Percentiles rank a stretch among this genome's conserved stretches.
Conservation (phyloP, 2,329 filamentous ascomycete species). For the Hypoxylon sp. region DNA sequence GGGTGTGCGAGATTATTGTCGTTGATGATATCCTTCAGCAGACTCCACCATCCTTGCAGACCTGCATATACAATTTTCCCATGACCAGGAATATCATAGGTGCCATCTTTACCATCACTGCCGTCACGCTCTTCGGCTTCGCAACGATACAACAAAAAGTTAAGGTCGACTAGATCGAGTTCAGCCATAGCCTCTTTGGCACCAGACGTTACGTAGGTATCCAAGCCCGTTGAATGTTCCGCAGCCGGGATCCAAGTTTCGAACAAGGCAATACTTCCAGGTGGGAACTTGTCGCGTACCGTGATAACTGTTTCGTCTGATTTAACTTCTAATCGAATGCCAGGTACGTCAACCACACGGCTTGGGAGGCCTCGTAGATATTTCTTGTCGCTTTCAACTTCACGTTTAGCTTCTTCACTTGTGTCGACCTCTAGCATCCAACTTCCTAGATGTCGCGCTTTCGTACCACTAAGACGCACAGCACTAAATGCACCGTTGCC, state of each 20-base stretch:
- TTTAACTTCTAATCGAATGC: constrained; percentile 79
- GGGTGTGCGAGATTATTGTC: constrained; percentile 95
- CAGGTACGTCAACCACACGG: constrained; percentile 79
- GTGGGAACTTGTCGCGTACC: constrained; percentile 86
- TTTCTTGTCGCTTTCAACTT: constrained; percentile 76
- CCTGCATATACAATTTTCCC: constrained; percentile 93
- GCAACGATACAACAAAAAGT: constrained; percentile 91
- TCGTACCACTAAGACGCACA: constrained; percentile 85
- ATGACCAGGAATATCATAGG: constrained; percentile 86
- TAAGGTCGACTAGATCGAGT: constrained; percentile 85
- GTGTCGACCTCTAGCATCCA: constrained; percentile 93
- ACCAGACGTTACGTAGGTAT: constrained; percentile 87
- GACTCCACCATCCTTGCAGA: constrained; percentile 98
- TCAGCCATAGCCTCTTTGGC: constrained; percentile 83
- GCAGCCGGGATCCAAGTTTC: constrained; percentile 95
- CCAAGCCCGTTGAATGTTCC: constrained; percentile 86
- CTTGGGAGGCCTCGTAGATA: constrained; percentile 87
- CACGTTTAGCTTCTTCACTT: constrained; percentile 76
- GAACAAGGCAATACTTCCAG: constrained; percentile 93
- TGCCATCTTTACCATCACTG: constrained; percentile 85
- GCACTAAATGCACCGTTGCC: constrained; percentile 85
- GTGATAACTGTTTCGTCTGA: constrained; percentile 83
- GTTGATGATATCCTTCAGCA: constrained; percentile 85
- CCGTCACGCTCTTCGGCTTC: constrained; percentile 88
- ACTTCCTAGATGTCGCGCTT: constrained; percentile 86